A percentile compares a stretch with the other conserved stretches of the same genome.
Evolutionary conservation across 345 rosid species (phyloP).

Genomic region (Luvunga scandens): DNA sequence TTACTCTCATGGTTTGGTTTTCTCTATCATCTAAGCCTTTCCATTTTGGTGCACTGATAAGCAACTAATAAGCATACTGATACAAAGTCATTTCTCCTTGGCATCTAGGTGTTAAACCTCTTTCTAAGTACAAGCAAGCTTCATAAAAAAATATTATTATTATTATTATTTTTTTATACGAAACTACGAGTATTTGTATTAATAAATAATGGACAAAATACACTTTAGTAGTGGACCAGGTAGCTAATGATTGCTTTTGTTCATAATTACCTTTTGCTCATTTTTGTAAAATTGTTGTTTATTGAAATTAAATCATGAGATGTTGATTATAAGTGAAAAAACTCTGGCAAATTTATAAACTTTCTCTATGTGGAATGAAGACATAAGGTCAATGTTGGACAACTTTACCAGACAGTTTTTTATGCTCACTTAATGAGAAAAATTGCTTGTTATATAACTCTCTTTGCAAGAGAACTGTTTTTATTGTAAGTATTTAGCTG

Average conservation of each 20-base stretch:
- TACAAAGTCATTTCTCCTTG: neutral
- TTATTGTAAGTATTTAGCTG: neutral
- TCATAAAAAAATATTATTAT: too few species aligned
- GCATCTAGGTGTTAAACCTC: neutral
- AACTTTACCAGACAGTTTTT: neutral
- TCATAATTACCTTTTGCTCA: neutral
- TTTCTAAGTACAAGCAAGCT: neutral
- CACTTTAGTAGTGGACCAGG: too few species aligned
- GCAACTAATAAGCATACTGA: neutral
- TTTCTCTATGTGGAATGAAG: neutral
- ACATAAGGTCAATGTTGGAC: neutral
- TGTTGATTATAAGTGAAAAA: neutral
- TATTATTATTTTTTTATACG: too few species aligned
- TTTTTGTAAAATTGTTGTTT: neutral
- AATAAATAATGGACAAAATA: too few species aligned
- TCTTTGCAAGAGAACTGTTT: neutral
- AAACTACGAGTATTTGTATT: too few species aligned
- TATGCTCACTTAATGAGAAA: neutral
- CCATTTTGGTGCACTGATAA: neutral
- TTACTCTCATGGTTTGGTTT: neutral
- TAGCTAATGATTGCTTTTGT: too few species aligned
- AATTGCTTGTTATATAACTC: neutral
- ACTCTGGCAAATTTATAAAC: neutral
- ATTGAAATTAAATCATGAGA: neutral
- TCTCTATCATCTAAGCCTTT: neutral